phyloP scores from a whole-genome alignment of 768 basidiomycete genomes.

The Trametes sanguinea region DNA sequence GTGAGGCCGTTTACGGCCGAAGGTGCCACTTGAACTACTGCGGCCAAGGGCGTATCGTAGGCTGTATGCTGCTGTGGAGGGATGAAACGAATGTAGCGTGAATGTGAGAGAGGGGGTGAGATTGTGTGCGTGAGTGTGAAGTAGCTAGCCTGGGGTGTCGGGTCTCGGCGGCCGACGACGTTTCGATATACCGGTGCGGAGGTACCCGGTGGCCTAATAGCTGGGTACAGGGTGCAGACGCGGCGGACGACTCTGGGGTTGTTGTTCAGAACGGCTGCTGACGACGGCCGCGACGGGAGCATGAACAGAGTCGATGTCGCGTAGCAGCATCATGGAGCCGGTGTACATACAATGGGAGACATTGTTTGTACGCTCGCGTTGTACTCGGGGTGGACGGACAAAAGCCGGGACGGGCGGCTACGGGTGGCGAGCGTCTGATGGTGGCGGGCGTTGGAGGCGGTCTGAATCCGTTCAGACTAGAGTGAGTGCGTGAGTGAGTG shows the following conservation, averaged over 20 bases:
- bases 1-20: too few relatives aligned
- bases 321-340: not conserved
- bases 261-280: not conserved
- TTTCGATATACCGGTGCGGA: conserved; percentile 14
- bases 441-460: conserved; percentile 20
- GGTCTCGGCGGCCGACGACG: too few relatives aligned
- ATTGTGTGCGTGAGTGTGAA: too few relatives aligned
- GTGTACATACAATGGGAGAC: conserved; percentile 5
- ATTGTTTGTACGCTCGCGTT: conserved; percentile 17
- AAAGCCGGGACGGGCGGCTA: conserved; percentile 2
- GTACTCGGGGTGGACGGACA: conserved; percentile 12
- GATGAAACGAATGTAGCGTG: too few relatives aligned
- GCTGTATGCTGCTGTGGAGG: too few relatives aligned
- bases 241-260: not conserved
- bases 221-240: conserved; percentile 18
- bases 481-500: too few relatives aligned
- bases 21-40: too few relatives aligned
- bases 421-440: conserved; percentile 17
- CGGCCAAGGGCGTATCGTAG: too few relatives aligned
- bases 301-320: not conserved
- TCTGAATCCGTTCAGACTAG: too few relatives aligned
- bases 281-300: not conserved
- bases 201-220: not conserved
- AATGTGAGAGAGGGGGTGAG: too few relatives aligned
- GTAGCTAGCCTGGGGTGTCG: too few relatives aligned